Evolutionary conservation across 805 yeast genomes (phyloP).

Genomic region (Candida corydali): DNA sequence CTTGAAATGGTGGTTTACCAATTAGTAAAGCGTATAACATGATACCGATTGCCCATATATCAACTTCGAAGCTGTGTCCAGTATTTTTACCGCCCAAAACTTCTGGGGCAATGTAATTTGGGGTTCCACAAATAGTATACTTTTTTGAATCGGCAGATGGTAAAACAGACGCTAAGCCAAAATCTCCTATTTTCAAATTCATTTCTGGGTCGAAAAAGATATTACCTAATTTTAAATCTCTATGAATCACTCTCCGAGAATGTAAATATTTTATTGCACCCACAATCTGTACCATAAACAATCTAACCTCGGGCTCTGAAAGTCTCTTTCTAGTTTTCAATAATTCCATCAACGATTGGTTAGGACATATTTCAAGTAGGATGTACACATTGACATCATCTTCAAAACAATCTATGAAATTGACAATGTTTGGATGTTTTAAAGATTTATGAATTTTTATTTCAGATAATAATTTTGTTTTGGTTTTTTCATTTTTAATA

Average conservation of each 20-base stretch:
- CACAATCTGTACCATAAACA: constrained; percentile 83
- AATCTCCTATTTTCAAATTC: constrained; percentile 96
- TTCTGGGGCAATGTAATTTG: constrained; percentile 98
- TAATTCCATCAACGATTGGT: constrained; percentile 91
- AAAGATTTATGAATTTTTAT: constrained; percentile 91
- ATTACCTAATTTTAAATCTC: constrained; percentile 94
- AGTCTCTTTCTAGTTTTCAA: constrained; percentile 79
- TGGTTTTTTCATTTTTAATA: constrained; percentile 84
- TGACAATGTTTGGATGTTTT: constrained; percentile 85
- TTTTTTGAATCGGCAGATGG: constrained; percentile 67
- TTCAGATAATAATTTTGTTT: constrained; percentile 81
- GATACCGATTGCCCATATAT: constrained; percentile 96
- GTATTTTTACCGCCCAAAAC: constrained; percentile 80
- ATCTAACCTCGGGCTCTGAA: constrained; percentile 88
- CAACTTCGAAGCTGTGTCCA: constrained; percentile 94
- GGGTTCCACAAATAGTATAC: constrained; percentile 96
- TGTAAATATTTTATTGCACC: constrained; percentile 95
- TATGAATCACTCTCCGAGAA: constrained; percentile 84
- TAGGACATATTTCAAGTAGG: constrained; percentile 89
- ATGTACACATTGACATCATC: constrained; percentile 94
- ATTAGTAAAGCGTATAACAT: constrained; percentile 89
- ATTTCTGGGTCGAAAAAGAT: constrained; percentile 90
- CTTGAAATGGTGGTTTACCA: constrained; percentile 98
- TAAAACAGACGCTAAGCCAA: constrained; percentile 96
- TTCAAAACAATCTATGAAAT: constrained; percentile 94